These are phyloP conservation scores for Colletotrichum sp. DNA, from an alignment of 2,329 filamentous ascomycete genomes.

Conservation along the genomic window DNA sequence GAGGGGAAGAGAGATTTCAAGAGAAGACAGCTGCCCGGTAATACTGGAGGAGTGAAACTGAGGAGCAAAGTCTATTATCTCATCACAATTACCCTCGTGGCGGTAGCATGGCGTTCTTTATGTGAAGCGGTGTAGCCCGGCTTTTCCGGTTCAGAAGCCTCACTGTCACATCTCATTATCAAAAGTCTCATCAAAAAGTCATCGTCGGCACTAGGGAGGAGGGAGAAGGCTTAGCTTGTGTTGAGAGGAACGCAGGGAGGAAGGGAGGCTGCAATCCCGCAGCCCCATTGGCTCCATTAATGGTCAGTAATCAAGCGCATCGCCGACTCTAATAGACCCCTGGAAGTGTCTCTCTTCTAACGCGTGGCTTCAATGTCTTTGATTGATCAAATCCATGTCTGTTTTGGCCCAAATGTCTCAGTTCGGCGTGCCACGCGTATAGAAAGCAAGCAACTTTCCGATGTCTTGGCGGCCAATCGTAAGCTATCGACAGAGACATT, in stretches of 20 bases:
- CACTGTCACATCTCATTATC: not conserved
- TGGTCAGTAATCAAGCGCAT: conserved; percentile 2
- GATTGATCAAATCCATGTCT: conserved; percentile 3
- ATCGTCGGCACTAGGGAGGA: not conserved
- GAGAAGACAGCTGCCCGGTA: not conserved
- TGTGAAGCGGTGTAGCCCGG: not conserved
- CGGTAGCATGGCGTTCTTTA: conserved; percentile 2
- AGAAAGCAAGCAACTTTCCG: conserved; percentile 8
- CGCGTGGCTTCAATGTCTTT: conserved; percentile 6
- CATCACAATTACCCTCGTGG: not conserved
- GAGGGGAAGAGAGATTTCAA: not conserved
- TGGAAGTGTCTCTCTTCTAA: not conserved
- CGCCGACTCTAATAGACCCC: not conserved
- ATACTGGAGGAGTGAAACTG: not conserved
- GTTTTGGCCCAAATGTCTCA: conserved; percentile 1
- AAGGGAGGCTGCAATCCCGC: not conserved
- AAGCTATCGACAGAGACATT: not conserved
- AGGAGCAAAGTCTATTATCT: not conserved
- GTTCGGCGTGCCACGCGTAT: not conserved
- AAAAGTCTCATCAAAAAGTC: not conserved
- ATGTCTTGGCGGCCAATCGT: conserved; percentile 1
- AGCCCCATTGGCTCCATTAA: not conserved
- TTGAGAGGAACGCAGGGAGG: conserved; percentile 19
- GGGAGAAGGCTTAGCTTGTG: conserved; percentile 10
- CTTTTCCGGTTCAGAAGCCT: not conserved